Conservation (phyloP, 441 rosid species). For the Gossypium gossypioides region DNA sequence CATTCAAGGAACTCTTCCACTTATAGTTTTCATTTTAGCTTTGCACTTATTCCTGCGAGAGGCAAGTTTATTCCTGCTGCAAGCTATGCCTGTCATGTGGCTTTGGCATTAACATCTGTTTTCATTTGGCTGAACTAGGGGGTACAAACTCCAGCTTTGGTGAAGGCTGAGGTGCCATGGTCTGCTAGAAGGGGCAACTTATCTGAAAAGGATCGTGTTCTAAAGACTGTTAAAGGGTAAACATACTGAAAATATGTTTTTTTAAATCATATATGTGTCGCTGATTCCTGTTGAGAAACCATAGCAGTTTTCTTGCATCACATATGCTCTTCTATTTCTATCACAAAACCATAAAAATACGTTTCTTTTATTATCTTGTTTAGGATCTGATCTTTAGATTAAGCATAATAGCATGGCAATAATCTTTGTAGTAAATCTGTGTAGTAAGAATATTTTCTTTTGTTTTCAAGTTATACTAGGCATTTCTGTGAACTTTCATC, state of each 20-base stretch:
- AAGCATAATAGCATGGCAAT: no score
- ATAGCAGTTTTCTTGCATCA: neutral
- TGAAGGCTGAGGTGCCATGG: constrained; percentile 94
- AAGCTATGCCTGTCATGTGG: neutral
- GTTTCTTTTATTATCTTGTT: no score
- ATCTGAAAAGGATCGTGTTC: constrained; percentile 70
- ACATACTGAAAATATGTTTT: neutral
- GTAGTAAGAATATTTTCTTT: no score
- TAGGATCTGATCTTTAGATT: no score
- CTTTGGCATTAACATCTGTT: constrained; percentile 11
- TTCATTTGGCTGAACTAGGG: constrained; percentile 34
- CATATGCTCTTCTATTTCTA: no score
- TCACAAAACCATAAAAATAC: no score
- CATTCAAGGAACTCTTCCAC: neutral
- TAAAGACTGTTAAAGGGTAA: constrained; percentile 89
- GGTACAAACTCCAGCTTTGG: constrained; percentile 49
- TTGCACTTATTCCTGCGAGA: neutral
- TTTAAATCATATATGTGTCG: neutral
- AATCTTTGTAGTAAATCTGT: no score
- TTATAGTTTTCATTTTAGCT: neutral
- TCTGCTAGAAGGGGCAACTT: constrained; percentile 65
- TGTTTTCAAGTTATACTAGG: no score
- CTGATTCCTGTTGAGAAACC: no score
- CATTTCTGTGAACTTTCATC: no score
- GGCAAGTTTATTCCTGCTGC: neutral